Evolutionary conservation across 768 basidiomycete genomes (phyloP).

Genomic region (Thelephora ganbajun): DNA sequence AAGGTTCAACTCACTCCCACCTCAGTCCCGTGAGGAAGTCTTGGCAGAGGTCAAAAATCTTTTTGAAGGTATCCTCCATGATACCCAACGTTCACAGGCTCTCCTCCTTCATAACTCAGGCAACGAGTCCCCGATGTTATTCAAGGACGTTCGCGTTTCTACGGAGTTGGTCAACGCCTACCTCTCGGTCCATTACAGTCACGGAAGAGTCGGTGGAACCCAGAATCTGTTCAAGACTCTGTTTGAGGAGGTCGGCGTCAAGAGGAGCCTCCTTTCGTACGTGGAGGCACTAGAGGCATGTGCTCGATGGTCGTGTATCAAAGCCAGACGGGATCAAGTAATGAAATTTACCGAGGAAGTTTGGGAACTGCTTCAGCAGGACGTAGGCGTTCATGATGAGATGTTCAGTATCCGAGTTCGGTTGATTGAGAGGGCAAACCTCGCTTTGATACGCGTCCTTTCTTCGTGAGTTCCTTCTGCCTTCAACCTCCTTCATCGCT

Average conservation of each 20-base stretch:
- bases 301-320: conserved; percentile 20
- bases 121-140: conserved; percentile 16
- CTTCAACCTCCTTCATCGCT: background rate
- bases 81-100: conserved; percentile 14
- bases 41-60: conserved; percentile 54
- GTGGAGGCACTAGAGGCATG: conserved; percentile 61
- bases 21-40: conserved; percentile 62
- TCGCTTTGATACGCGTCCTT: conserved; percentile 51
- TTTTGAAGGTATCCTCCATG: conserved; percentile 44
- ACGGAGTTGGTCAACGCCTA: conserved; percentile 67
- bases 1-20: conserved; percentile 39
- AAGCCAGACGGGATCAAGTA: conserved; percentile 27
- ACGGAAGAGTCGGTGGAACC: conserved; percentile 34
- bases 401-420: conserved; percentile 15
- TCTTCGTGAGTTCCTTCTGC: conserved; percentile 35
- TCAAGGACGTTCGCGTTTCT: conserved; percentile 42
- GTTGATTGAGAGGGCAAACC: conserved; percentile 53
- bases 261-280: conserved; percentile 39
- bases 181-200: conserved; percentile 59
- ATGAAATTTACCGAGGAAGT: conserved; percentile 40
- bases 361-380: conserved; percentile 49
- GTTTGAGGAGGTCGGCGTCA: conserved; percentile 28
- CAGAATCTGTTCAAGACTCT: conserved; percentile 34
- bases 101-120: background rate
- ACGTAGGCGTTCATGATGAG: conserved; percentile 22